Base-by-base conservation (phyloP, 306 rosid genomes). In the Prunus mongolica region DNA sequence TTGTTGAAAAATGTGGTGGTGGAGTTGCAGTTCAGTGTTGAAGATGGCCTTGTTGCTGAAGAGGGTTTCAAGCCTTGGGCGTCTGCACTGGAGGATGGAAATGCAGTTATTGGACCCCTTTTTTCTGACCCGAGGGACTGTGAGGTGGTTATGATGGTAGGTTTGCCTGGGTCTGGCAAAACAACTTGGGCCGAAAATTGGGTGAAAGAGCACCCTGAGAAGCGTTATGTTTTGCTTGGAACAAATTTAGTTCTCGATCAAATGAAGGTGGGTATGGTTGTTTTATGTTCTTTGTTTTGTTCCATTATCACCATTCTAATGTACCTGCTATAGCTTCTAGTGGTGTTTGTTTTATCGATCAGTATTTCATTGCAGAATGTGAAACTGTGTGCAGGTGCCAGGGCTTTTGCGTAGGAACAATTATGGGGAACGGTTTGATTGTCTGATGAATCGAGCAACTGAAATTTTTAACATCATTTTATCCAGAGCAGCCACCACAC, bases 171-270 rank as follows among this genome's bases (percentile, higher is more conserved):
- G 16, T 88, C 89, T 0, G 92, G 92, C 6, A 90, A 90, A 78
- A 90, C 85, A 77, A 88, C 91, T 3, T 88, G 92, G 92, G 95
- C 92, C 5, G 87, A 84, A 73, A 86, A 79, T 66, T 86, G 89
- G 89, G 79, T 62, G 55, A 83, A 75, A 67, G 82, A 84, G 58
- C 89, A 86, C 52, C 88, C 86, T 3, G 88, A 86, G 65, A 88
- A 86, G 80, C 90, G 83, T 45, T 86, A 81, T 78, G 79, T 84
- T 74, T 65, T 87, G 85, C 94, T 89, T 11, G 90, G 90, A 32
- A 89, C 87, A 19, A 85, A 89, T 57, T 71, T 63, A 22, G 66
- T 84, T 84, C 77, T 87, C 60, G 90, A 87, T 66, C 90, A 76
- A 80, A 89, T 85, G 93, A 89, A 84, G 89, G 93, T 89, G 62